Percentiles rank a stretch among this genome's conserved stretches.
These are phyloP conservation scores for Bocquillonia castaneifolia DNA, from an alignment of 441 rosid genomes.

Conservation along the genomic window DNA sequence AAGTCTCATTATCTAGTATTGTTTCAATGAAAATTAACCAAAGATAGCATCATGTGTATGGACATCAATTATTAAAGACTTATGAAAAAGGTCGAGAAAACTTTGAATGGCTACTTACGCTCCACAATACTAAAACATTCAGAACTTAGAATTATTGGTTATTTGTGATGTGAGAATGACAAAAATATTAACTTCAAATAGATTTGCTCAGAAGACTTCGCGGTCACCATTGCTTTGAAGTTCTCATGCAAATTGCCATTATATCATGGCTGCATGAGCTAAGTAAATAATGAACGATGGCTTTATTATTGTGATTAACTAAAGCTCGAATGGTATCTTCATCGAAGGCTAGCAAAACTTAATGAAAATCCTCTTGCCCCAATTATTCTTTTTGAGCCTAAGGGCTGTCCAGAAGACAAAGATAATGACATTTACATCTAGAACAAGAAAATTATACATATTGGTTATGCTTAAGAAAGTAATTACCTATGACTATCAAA, in stretches of 20 bases:
- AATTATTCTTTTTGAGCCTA: conserved; percentile 89
- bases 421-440: conserved; percentile 91
- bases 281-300: conserved; percentile 82
- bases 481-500: conserved; percentile 87
- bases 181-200: conserved; percentile 38
- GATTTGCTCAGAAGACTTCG: conserved; percentile 63
- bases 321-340: conserved; percentile 92
- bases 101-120: too few relatives aligned
- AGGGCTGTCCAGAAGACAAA: conserved; percentile 97
- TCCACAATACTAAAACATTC: too few relatives aligned
- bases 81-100: too few relatives aligned
- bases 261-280: conserved; percentile 90
- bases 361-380: conserved; percentile 80
- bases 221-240: conserved; percentile 79
- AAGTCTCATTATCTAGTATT: too few relatives aligned
- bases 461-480: conserved; percentile 89
- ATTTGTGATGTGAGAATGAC: conserved; percentile 41
- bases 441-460: conserved; percentile 87
- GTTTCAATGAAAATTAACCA: too few relatives aligned
- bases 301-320: conserved; percentile 88
- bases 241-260: conserved; percentile 97
- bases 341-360: conserved; percentile 73
- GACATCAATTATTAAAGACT: too few relatives aligned
- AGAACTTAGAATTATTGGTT: conserved; percentile 53
- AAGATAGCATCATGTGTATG: too few relatives aligned